Percentiles rank a stretch among this genome's conserved stretches.
Conservation (phyloP, 73 alveolate genomes). For the Paramecium sonneborni region DNA sequence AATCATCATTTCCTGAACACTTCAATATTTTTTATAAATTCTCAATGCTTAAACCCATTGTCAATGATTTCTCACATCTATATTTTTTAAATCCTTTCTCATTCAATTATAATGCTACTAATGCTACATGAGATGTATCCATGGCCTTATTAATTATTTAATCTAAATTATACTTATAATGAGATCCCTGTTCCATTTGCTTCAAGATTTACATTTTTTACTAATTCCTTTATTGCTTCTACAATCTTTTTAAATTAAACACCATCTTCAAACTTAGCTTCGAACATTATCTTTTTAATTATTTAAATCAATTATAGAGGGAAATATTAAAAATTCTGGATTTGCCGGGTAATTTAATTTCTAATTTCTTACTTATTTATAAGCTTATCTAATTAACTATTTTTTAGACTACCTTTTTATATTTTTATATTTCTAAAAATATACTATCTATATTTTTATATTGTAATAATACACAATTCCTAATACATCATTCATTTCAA, state of each 20-base stretch:
- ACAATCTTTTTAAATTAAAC: conserved; percentile 89
- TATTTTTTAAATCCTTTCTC: conserved; percentile 96
- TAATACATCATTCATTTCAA: no score
- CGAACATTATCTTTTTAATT: conserved; percentile 79
- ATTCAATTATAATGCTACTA: conserved; percentile 92
- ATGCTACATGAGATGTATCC: conserved; percentile 99
- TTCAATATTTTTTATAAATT: conserved; percentile 94
- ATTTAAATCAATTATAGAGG: neutral
- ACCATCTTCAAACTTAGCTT: conserved; percentile 94
- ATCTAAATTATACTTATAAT: neutral
- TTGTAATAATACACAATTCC: no score
- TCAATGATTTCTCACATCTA: conserved; percentile 92
- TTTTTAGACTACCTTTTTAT: neutral
- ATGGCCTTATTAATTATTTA: conserved; percentile 85
- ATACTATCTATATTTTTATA: no score
- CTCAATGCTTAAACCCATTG: conserved; percentile 92
- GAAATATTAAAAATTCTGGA: neutral
- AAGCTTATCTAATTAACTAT: neutral
- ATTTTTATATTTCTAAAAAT: no score
- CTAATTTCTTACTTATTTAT: neutral
- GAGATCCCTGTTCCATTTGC: conserved; percentile 95
- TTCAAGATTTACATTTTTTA: conserved; percentile 96
- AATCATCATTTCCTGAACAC: conserved; percentile 97
- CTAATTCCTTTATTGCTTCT: conserved; percentile 97
- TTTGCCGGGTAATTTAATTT: conserved; percentile 25